Conservation (phyloP, 1,284 basidiomycete species). For the Irpex sp. region DNA sequence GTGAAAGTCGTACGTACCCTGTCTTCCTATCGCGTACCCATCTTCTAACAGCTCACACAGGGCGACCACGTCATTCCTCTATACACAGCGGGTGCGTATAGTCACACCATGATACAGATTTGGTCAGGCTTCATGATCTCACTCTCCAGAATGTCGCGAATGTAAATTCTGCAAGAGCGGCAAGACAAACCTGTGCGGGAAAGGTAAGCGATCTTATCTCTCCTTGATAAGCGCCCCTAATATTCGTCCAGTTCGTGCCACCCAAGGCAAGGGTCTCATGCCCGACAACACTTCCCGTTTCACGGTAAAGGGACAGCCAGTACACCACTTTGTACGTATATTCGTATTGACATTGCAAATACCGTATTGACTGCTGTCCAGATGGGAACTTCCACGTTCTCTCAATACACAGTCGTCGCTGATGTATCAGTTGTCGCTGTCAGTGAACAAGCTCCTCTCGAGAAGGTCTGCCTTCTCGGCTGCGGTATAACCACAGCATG, state of each 20-base stretch:
- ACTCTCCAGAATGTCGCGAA: constrained; percentile 76
- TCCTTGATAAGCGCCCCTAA: background rate
- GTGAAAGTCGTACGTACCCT: constrained; percentile 57
- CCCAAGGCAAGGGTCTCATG: constrained; percentile 97
- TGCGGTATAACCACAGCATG: constrained; percentile 98
- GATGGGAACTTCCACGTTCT: constrained; percentile 99
- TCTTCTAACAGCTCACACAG: constrained; percentile 22
- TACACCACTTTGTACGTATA: constrained; percentile 84
- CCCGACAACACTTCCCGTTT: constrained; percentile 92
- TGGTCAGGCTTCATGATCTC: constrained; percentile 2
- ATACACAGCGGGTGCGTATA: constrained; percentile 77
- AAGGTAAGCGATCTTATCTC: constrained; percentile 45
- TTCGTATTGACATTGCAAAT: background rate
- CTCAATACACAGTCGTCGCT: constrained; percentile 98
- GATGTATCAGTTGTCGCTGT: constrained; percentile 96
- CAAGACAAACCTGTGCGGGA: constrained; percentile 95
- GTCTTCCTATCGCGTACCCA: constrained; percentile 14
- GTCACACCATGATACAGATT: background rate
- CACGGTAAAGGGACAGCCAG: constrained; percentile 83
- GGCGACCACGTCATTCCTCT: constrained; percentile 95
- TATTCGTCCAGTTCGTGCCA: constrained; percentile 67
- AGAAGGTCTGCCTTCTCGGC: constrained; percentile 93
- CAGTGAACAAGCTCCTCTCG: constrained; percentile 81
- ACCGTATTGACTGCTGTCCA: constrained; percentile 28
- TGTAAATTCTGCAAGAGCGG: constrained; percentile 99